phyloP scores from a whole-genome alignment of 2,329 filamentous ascomycete species.

The Botrytis tulipae region DNA sequence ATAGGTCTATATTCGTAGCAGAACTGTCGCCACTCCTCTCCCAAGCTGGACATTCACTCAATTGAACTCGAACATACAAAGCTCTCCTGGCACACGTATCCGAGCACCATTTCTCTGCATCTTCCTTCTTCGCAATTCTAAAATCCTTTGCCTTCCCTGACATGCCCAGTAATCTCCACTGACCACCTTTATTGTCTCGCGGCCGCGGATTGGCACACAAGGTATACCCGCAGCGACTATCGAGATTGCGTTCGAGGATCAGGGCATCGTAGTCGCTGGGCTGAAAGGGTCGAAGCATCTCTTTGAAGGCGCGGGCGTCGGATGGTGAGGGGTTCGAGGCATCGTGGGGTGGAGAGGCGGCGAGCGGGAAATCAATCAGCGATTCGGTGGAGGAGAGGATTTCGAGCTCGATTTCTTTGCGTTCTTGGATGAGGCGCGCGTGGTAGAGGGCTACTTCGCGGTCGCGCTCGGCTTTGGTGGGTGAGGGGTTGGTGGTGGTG shows the following conservation, averaged over 20 bases:
- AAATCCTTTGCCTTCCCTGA: constrained; percentile 53
- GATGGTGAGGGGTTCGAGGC: constrained; percentile 52
- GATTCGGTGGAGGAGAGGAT: constrained; percentile 72
- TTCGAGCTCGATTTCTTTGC: constrained; percentile 71
- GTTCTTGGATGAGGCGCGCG: constrained; percentile 76
- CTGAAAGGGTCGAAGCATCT: constrained; percentile 70
- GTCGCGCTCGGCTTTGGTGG: constrained; percentile 45
- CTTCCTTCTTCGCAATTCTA: constrained; percentile 66
- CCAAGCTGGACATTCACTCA: constrained; percentile 83
- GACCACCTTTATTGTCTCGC: constrained; percentile 54
- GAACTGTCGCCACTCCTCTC: constrained; percentile 53
- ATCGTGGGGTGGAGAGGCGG: constrained; percentile 47
- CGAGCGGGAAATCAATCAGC: constrained; percentile 43
- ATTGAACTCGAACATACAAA: constrained; percentile 83
- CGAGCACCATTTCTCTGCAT: constrained; percentile 86
- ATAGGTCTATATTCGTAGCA: constrained; percentile 52
- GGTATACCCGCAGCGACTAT: constrained; percentile 77
- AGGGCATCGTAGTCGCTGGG: constrained; percentile 87
- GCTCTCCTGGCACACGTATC: constrained; percentile 74
- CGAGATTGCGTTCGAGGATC: constrained; percentile 83
- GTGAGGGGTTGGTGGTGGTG: constrained; percentile 24
- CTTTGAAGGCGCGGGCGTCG: constrained; percentile 65
- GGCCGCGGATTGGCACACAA: constrained; percentile 69
- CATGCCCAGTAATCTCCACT: constrained; percentile 63
- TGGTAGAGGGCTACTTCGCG: constrained; percentile 74